Evolutionary conservation across 176 grass and related monocot species (phyloP).

Genomic region (Carex parvula): DNA sequence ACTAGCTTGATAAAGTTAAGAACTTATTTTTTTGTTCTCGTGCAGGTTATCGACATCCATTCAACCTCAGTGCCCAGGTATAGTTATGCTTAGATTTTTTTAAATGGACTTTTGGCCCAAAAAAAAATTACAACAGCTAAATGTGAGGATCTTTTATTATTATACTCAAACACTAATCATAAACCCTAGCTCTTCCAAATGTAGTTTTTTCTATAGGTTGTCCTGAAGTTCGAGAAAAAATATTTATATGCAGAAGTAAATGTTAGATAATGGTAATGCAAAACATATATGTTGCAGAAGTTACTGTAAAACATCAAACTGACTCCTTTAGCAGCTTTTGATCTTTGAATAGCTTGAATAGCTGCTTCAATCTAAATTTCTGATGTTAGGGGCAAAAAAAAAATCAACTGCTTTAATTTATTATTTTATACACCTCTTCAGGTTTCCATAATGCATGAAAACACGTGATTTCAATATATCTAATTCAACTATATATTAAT

Average conservation of each 20-base stretch:
- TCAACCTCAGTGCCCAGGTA: constrained; percentile 73
- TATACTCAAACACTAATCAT: not conserved
- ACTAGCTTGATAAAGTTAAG: not conserved
- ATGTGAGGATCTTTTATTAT: no score
- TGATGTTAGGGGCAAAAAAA: not conserved
- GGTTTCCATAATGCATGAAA: not conserved
- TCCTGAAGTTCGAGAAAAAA: not conserved
- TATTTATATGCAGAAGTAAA: not conserved
- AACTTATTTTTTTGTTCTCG: not conserved
- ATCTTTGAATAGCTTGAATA: not conserved
- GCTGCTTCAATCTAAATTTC: not conserved
- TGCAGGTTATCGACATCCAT: constrained; percentile 55
- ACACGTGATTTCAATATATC: no score
- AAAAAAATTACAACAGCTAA: not conserved
- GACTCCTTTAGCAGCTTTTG: not conserved
- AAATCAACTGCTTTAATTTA: not conserved
- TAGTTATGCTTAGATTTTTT: not conserved
- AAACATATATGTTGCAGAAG: not conserved
- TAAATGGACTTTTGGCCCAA: not conserved
- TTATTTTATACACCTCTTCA: not conserved
- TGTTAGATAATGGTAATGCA: not conserved
- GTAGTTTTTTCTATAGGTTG: not conserved
- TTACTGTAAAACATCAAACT: not conserved
- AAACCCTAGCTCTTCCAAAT: not conserved
- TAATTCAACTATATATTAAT: not conserved